Evolutionary conservation across 805 yeast species (phyloP).

Genomic region (Myxozyma sirexii): DNA sequence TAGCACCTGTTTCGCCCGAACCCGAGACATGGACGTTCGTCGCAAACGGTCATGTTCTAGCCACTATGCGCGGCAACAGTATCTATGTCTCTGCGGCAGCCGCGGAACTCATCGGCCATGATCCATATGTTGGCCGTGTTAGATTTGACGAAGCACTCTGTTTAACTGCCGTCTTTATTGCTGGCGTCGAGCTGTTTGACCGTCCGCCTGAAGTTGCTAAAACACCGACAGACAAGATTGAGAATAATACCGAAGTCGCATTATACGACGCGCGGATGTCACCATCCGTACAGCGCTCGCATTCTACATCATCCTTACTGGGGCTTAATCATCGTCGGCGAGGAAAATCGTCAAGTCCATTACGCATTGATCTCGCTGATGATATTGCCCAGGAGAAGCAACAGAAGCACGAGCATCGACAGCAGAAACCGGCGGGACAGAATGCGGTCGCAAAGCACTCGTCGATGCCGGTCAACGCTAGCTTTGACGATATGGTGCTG

Average conservation of each 20-base stretch:
- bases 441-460: background rate
- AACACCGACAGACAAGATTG: background rate
- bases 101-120: background rate
- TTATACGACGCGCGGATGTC: background rate
- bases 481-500: background rate
- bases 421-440: background rate
- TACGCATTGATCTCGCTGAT: background rate
- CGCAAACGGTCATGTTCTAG: conserved; percentile 8
- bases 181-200: conserved; percentile 8
- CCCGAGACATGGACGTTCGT: background rate
- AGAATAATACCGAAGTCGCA: background rate
- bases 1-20: background rate
- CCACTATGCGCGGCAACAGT: background rate
- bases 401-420: background rate
- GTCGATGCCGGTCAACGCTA: background rate
- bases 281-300: background rate
- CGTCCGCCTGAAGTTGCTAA: conserved; percentile 13
- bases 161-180: conserved; percentile 18
- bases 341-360: background rate
- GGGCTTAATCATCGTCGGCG: conserved; percentile 2
- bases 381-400: background rate
- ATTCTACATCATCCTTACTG: background rate
- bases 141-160: conserved; percentile 26
- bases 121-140: conserved; percentile 15
- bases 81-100: conserved; percentile 1